phyloP scores from a whole-genome alignment of 169 alveolate genomes.

The Plasmodium gonderi region DNA sequence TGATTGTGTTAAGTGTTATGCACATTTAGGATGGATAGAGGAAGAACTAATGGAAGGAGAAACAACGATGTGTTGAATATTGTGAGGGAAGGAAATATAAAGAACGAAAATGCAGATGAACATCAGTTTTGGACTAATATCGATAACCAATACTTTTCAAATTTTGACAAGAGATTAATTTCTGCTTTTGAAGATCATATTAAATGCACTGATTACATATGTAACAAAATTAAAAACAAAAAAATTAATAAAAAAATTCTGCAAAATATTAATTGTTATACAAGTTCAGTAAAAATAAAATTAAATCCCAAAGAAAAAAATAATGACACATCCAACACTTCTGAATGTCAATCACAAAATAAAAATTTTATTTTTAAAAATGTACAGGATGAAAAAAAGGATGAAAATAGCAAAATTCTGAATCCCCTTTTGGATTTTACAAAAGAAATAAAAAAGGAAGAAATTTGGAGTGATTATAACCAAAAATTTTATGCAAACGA shows the following conservation, averaged over 20 bases:
- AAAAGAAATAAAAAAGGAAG: conserved; percentile 14
- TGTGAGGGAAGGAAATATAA: conserved; percentile 56
- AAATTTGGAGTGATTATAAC: not conserved
- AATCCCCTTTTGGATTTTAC: not conserved
- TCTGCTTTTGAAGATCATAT: conserved; percentile 73
- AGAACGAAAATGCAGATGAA: conserved; percentile 49
- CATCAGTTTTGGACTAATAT: conserved; percentile 64
- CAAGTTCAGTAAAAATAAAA: conserved; percentile 62
- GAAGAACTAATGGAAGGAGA: conserved; percentile 39
- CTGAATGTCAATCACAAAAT: conserved; percentile 11
- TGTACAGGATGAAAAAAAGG: not conserved
- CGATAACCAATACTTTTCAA: conserved; percentile 64
- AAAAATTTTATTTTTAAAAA: conserved; percentile 17
- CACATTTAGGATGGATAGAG: conserved; percentile 61
- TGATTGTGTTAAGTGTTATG: not conserved
- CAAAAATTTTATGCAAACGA: not conserved
- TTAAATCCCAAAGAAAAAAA: conserved; percentile 45
- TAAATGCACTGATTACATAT: conserved; percentile 67
- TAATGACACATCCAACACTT: conserved; percentile 3
- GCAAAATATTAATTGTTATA: conserved; percentile 40
- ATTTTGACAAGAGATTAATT: conserved; percentile 53
- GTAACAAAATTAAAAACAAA: conserved; percentile 51
- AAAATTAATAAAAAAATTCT: conserved; percentile 57
- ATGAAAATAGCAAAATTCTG: not conserved
- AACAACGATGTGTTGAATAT: conserved; percentile 38